Percentiles rank a stretch among this genome's conserved stretches.
Evolutionary conservation across 2,329 filamentous ascomycete species (phyloP).

Genomic region (Geosmithia flava): DNA sequence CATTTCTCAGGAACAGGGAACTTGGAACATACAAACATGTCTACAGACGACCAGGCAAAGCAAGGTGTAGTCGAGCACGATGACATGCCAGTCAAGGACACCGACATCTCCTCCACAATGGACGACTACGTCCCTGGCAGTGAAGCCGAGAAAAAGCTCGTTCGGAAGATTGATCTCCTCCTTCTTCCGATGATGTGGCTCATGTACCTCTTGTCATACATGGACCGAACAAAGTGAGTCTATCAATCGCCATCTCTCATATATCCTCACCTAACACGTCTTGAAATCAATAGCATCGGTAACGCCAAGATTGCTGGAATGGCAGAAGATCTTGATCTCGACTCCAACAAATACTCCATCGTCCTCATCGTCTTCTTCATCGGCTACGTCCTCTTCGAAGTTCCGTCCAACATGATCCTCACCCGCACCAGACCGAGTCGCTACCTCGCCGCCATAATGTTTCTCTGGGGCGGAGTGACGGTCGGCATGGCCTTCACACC

Average conservation of each 20-base stretch:
- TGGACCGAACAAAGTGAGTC: slow-evolving; percentile 52
- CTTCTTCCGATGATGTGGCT: slow-evolving; percentile 39
- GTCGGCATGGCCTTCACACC: slow-evolving; percentile 15
- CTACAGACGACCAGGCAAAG: not conserved
- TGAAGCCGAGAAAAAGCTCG: slow-evolving; percentile 18
- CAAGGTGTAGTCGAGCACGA: slow-evolving; percentile 5
- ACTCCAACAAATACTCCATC: slow-evolving; percentile 46
- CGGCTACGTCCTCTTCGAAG: slow-evolving; percentile 54
- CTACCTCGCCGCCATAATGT: slow-evolving; percentile 57
- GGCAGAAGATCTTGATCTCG: slow-evolving; percentile 31
- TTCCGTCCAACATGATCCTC: slow-evolving; percentile 52
- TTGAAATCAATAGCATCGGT: slow-evolving; percentile 16
- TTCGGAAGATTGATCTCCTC: slow-evolving; percentile 26
- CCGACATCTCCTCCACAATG: slow-evolving; percentile 1
- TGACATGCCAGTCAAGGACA: slow-evolving; percentile 3
- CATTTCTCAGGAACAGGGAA: no score
- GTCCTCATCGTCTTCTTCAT: slow-evolving; percentile 53
- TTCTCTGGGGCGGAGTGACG: slow-evolving; percentile 23
- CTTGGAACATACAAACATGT: not conserved
- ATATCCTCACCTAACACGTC: slow-evolving; percentile 1
- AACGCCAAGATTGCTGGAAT: slow-evolving; percentile 41
- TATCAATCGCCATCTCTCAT: not conserved
- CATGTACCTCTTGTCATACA: slow-evolving; percentile 46
- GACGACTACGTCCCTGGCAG: slow-evolving; percentile 14
- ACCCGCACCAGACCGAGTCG: slow-evolving; percentile 49